phyloP scores from a whole-genome alignment of 345 rosid species.

The Acer yangbiense region DNA sequence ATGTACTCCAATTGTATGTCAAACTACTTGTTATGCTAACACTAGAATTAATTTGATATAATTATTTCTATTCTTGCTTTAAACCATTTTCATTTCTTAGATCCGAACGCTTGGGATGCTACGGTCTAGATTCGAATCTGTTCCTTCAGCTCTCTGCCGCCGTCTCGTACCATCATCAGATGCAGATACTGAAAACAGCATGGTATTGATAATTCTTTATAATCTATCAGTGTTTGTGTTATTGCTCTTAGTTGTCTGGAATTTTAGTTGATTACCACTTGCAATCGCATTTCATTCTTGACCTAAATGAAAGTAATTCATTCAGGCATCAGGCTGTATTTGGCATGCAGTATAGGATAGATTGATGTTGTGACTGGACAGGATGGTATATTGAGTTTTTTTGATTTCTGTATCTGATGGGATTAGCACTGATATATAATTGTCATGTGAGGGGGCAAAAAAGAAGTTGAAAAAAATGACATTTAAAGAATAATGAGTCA shows the following conservation, averaged over 20 bases:
- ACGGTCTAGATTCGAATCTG: slow-evolving; percentile 77
- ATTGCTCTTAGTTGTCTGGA: not conserved
- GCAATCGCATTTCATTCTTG: not conserved
- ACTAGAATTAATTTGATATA: slow-evolving; percentile 11
- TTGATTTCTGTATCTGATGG: not conserved
- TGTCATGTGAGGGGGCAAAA: not conserved
- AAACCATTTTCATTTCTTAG: slow-evolving; percentile 40
- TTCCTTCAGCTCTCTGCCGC: slow-evolving; percentile 68
- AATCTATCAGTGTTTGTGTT: slow-evolving; percentile 1
- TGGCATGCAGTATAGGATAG: not conserved
- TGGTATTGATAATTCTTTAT: slow-evolving; percentile 37
- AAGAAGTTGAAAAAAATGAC: not conserved
- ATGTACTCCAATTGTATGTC: not conserved
- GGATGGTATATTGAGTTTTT: not conserved
- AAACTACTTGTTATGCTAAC: slow-evolving; percentile 1
- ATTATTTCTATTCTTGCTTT: slow-evolving; percentile 21
- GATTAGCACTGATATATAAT: not conserved
- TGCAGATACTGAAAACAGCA: slow-evolving; percentile 25
- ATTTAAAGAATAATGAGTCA: not conserved
- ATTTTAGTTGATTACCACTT: slow-evolving; percentile 1
- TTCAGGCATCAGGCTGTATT: not conserved
- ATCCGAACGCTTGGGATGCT: slow-evolving; percentile 95
- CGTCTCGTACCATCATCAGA: slow-evolving; percentile 62
- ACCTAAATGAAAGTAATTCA: not conserved
- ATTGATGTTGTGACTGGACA: not conserved